Base-by-base conservation (phyloP, 202 grass and related monocot species). In the Setaria viridis region DNA sequence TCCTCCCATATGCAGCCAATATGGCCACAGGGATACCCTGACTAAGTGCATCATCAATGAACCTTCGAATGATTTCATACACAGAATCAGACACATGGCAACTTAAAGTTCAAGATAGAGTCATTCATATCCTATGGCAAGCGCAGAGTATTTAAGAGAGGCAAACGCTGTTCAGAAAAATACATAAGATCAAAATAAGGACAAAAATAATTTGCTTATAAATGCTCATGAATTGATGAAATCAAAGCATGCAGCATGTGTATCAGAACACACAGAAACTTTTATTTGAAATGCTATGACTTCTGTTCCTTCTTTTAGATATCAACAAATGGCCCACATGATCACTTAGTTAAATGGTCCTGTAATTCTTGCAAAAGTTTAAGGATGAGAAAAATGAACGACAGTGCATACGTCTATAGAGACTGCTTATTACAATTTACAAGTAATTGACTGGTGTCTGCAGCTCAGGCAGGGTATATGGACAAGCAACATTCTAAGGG, bases 11-110 rank as follows among this genome's bases (percentile, higher is more conserved):
- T 54, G 90, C 76, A 88, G 80, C 84, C 80, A 99, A 85, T 88
- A 99, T 89, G 62, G 80, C 79, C 54, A 92, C 79, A 89, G 89
- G 88, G 56, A 94, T 29, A 80, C 82, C 90, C 80, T 91, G 88
- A 79, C 78, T 81, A 82, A 94, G 68, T 71, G 91, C 96, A 88
- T 99, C 96, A 88, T 99, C 93, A 70, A 99, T 91, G 72, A 99
- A 94, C 88, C 96, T 96, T 85, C 64, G 29, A 84, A 87, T 80
- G 55, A 88, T 86, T 51, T 72, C 13, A 68, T 53, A 77, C 9
- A 66, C 7, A 78, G 33, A 54, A 71, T 80, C 33, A 91, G 29
- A 84, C 25, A 77, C 42, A 78, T 83, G 59, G 12, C 1, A 74
- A 67, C 60, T 79, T 87, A 53, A 78, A 37, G 43, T 54, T 54